Evolutionary conservation across 768 basidiomycete species (phyloP), one percentile per base, ranked within the genome.

Genomic region (Pisolithus microcarpus): DNA sequence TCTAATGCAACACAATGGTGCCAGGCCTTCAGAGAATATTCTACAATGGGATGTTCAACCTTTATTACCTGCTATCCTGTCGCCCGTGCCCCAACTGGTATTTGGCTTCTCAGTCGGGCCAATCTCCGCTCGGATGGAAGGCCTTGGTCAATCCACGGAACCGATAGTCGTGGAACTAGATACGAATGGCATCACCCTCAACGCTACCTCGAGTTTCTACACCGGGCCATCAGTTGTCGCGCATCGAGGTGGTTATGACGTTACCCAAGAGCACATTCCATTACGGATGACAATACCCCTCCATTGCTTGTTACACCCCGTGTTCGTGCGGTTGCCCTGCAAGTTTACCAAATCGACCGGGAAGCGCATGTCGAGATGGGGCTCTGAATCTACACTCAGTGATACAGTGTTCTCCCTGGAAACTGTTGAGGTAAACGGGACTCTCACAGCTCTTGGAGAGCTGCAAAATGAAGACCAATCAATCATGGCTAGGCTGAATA

Each of bases 361-460:
- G 34, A 59, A 57, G 43, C 58, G 58, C 37, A 62, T 65, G 43
- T 67, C 67, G 18, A 61, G 53, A 40, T 58, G 54, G 46, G 63
- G 68, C 15, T 66, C 70, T 9, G 73, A 74, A 51, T 59, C 67
- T 18, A 70, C 73, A 38, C 71, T 66, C 51, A 53, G 68, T 52
- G 77, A 80, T 54, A 80, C 78, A 43, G 52, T 87, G 3, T 57
- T 86, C 13, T 81, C 81, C 4, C 56, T 86, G 40, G 85, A 85
- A 38, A 66, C 73, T 0, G 48, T 87, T 11, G 79, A 85, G 56
- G 55, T 77, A 19, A 61, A 51, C 37, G 77, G 74, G 5, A 60
- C 58, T 5, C 75, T 76, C 2, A 70, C 69, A 52, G 76, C 75
- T 16, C 60, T 76, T 7, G 84, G 81, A 10, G 69, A 71, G 38